Base-by-base conservation (phyloP, 768 basidiomycete species). In the Trametes cingulata region DNA sequence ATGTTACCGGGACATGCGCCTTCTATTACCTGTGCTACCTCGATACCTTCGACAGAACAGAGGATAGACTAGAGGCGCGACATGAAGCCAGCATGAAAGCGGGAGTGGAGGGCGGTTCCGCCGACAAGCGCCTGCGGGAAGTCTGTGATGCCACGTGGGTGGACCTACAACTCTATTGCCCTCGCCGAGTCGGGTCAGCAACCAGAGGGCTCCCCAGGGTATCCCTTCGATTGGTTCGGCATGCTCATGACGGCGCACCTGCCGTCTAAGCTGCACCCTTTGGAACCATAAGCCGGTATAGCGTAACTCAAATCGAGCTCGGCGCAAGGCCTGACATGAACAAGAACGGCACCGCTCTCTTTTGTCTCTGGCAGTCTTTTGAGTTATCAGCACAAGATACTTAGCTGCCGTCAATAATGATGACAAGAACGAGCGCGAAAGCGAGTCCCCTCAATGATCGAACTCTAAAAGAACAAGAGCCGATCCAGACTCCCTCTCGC, bases 151-250 rank as follows among this genome's bases (percentile, higher is more conserved):
- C 46, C 55, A 56, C 55, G 46, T 56, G 55, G 17, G 12, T 56
- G 55, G 55, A 56, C 55, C 55, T 56, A 56, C 55, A 56, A 56
- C 55, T n/a, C 14, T 5, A 40, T 5, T n/a, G 14, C 14, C 39
- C 39, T 40, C 13, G 39, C 39, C n/a, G 39, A n/a, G 6, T 40
- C n/a, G 3, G 39, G 39, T 14, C 29, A 33, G 29, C 29, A 4
- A 10, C 29, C 6, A 33, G 29, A n/a, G n/a, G n/a, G n/a, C n/a
- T n/a, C n/a, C n/a, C n/a, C n/a, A n/a, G n/a, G n/a, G n/a, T n/a
- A n/a, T n/a, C n/a, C n/a, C n/a, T n/a, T n/a, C n/a, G 29, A 33
- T 33, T 5, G 29, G 29, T 10, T 10, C 29, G 29, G n/a, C n/a
- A 33, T 4, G 29, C 29, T 10, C 29, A 33, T 33, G 29, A 33